Conservation (phyloP, 331 rosid genomes). For the Spiraea crenata region DNA sequence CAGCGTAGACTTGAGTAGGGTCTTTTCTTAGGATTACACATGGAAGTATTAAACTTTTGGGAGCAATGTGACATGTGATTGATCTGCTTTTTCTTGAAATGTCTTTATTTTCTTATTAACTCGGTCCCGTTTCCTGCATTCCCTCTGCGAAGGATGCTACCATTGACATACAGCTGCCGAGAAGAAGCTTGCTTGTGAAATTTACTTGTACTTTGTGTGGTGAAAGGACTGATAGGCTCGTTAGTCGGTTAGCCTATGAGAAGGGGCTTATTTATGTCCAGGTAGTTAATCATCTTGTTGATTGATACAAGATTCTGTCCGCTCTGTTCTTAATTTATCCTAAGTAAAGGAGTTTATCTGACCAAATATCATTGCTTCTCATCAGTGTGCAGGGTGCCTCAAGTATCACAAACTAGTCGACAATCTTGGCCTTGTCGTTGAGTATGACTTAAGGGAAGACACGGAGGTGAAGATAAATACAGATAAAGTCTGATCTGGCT, state of each 20-base stretch:
- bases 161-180: constrained; percentile 63
- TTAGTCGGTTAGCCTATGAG: constrained; percentile 80
- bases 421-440: constrained; percentile 71
- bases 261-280: constrained; percentile 73
- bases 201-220: constrained; percentile 74
- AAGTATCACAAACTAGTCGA: constrained; percentile 74
- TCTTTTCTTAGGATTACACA: no score
- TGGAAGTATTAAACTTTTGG: not conserved
- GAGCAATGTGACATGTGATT: not conserved
- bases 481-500: constrained; percentile 44
- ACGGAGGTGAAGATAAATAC: constrained; percentile 29
- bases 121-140: constrained; percentile 6
- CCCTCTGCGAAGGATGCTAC: constrained; percentile 47
- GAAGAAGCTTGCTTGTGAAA: constrained; percentile 81
- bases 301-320: not conserved
- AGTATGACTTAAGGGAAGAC: constrained; percentile 64
- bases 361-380: constrained; percentile 29
- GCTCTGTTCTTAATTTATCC: constrained; percentile 2
- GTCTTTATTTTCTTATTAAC: not conserved
- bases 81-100: not conserved
- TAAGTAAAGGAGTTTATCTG: not conserved
- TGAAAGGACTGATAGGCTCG: constrained; percentile 72
- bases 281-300: constrained; percentile 40
- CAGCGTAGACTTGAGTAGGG: no score
- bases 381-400: constrained; percentile 80